phyloP scores from a whole-genome alignment of 129 eudicot species.

The Chrysanthemum makinoi region DNA sequence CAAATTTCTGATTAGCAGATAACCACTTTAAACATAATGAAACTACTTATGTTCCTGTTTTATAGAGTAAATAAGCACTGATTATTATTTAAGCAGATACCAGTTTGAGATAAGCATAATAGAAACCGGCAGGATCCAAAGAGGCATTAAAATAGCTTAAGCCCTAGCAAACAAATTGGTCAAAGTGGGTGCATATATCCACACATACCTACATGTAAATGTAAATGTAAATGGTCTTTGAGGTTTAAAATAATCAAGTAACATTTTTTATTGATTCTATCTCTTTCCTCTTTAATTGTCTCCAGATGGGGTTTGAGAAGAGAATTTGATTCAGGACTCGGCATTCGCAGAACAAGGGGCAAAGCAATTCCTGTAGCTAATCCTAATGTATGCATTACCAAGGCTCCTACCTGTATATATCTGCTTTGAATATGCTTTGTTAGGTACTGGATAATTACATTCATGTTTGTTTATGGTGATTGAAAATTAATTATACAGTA shows the following conservation, averaged over 20 bases:
- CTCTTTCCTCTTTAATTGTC: conserved; percentile 12
- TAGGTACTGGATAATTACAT: conserved; percentile 32
- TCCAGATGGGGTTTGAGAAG: conserved; percentile 58
- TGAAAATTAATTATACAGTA: neutral
- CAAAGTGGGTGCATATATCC: neutral
- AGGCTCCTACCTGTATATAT: conserved; percentile 43
- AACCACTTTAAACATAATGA: too few species aligned
- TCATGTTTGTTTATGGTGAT: conserved; percentile 8
- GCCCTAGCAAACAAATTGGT: conserved; percentile 8
- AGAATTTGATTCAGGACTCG: conserved; percentile 32
- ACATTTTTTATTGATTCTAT: neutral
- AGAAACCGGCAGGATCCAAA: conserved; percentile 10
- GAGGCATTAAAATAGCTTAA: conserved; percentile 10
- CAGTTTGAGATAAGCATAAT: too few species aligned
- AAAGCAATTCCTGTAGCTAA: conserved; percentile 57
- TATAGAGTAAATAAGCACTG: too few species aligned
- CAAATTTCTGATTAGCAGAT: too few species aligned
- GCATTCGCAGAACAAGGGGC: conserved; percentile 38
- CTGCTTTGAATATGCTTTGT: conserved; percentile 43
- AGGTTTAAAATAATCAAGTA: neutral
- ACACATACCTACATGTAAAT: neutral
- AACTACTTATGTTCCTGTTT: too few species aligned
- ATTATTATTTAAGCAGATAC: too few species aligned
- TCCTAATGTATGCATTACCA: conserved; percentile 69
- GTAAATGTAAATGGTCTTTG: conserved; percentile 18